Evolutionary conservation across 192 early-diverging fungal genomes (phyloP), one percentile per base, ranked within the genome.

Genomic region (Obelidium mucronatum): DNA sequence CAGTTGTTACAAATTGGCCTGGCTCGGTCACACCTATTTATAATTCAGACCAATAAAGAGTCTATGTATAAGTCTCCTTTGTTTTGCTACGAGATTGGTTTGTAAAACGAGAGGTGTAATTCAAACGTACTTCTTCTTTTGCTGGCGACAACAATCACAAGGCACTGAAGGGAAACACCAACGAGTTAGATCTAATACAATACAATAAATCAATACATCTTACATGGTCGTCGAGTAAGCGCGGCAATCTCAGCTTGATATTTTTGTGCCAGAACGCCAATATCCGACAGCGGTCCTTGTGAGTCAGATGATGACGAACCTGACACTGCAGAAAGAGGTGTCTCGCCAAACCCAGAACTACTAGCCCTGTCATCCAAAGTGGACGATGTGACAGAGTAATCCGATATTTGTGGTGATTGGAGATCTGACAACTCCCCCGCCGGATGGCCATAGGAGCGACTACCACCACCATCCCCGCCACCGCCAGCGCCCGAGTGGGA

Each of bases 201-300:
- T n/a, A n/a, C n/a, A n/a, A n/a, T n/a, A n/a, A n/a, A n/a, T n/a
- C n/a, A n/a, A n/a, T n/a, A n/a, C n/a, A n/a, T n/a, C n/a, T n/a
- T n/a, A n/a, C n/a, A n/a, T 15, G 63, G 63, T 13, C 63, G 63
- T 5, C 28, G 24, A 22, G 63, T 65, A 17, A 65, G 33, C 35
- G 24, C 35, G 31, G 63, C 63, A 26, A 65, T 65, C 26, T 65
- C 63, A 15, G 63, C 31, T 35, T 65, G 63, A 35, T 65, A 65
- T 34, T 33, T 65, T n/a, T 22, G 24, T 8, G 35, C 63, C 8
- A 65, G n/a, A 65, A 11, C 39, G 15, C 33, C 3, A 15, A 65
- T 1, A 48, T 48, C 44, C 44, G 44, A 6, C 8, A 48, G 44
- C 11, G 8, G 44, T 48, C 11, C 11, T 6, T 6, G 44, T 15